Evolutionary conservation across 2,329 filamentous ascomycete genomes (phyloP).

Genomic region (Tolypocladium pustulatum): DNA sequence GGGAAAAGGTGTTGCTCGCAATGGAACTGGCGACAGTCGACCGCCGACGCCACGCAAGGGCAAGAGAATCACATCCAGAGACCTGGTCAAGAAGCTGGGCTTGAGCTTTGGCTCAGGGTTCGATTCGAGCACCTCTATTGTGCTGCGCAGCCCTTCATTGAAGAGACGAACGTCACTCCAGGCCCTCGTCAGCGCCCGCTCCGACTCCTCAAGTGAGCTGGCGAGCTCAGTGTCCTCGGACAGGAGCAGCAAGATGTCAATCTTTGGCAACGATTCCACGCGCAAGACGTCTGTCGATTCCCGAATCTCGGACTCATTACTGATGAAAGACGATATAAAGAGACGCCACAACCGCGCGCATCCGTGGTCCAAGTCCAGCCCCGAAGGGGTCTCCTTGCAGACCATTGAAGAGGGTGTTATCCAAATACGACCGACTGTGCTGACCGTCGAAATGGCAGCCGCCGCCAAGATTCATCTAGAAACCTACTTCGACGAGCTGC

Average conservation of each 20-base stretch:
- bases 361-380: constrained; percentile 25
- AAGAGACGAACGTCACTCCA: constrained; percentile 16
- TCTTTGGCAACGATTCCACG: constrained; percentile 14
- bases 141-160: constrained; percentile 12
- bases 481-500: constrained; percentile 66
- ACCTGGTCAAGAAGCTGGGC: constrained; percentile 15
- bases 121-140: constrained; percentile 16
- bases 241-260: constrained; percentile 14
- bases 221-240: constrained; percentile 17
- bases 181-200: constrained; percentile 7
- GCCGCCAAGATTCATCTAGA: constrained; percentile 82
- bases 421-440: constrained; percentile 20
- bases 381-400: constrained; percentile 20
- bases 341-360: constrained; percentile 18
- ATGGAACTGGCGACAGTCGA: not conserved
- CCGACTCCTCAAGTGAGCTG: constrained; percentile 9
- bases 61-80: constrained; percentile 11
- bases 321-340: constrained; percentile 10
- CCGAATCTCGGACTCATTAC: constrained; percentile 9
- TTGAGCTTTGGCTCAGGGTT: constrained; percentile 14
- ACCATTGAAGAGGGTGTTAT: constrained; percentile 22
- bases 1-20: constrained; percentile 3
- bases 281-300: constrained; percentile 25
- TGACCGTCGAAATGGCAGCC: constrained; percentile 66
- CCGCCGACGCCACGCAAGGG: constrained; percentile 4